These are phyloP conservation scores for Rhodotorula sp. DNA, from an alignment of 1,284 basidiomycete species.

Conservation along the genomic window DNA sequence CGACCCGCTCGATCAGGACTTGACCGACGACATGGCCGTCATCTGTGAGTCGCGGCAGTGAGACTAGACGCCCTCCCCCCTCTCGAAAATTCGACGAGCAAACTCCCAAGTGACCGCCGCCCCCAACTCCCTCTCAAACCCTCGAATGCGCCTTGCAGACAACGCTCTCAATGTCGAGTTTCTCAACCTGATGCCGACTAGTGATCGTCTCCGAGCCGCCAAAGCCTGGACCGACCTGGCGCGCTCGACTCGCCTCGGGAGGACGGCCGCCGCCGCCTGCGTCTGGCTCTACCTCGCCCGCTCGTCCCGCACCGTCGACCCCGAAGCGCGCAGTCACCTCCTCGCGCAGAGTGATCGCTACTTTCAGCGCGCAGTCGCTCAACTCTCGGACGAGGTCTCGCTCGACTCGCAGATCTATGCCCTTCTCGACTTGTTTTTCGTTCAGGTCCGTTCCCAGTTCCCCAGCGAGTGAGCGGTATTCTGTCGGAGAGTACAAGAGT, in stretches of 20 bases:
- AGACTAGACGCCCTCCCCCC: background rate
- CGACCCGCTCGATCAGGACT: background rate
- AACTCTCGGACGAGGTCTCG: background rate
- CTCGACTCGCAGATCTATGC: conserved; percentile 3
- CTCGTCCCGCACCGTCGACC: background rate
- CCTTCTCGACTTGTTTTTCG: conserved; percentile 1
- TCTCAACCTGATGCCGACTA: background rate
- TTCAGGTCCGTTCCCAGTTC: background rate
- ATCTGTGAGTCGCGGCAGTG: background rate
- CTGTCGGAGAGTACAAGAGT: background rate
- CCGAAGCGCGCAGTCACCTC: conserved; percentile 4
- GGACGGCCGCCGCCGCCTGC: background rate
- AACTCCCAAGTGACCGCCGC: no score
- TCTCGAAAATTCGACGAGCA: no score
- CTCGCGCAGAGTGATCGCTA: conserved; percentile 6
- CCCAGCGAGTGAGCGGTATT: background rate
- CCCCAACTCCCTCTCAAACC: no score
- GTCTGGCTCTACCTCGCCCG: conserved; percentile 6
- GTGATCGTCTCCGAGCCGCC: background rate
- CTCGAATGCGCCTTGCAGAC: background rate
- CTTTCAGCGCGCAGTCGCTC: conserved; percentile 2
- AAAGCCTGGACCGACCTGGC: conserved; percentile 4
- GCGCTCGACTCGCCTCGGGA: conserved; percentile 4
- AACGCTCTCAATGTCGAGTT: background rate
- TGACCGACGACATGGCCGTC: conserved; percentile 1